These are phyloP conservation scores for Blastomyces silverae DNA, from an alignment of 2,329 filamentous ascomycete genomes.

Conservation along the genomic window DNA sequence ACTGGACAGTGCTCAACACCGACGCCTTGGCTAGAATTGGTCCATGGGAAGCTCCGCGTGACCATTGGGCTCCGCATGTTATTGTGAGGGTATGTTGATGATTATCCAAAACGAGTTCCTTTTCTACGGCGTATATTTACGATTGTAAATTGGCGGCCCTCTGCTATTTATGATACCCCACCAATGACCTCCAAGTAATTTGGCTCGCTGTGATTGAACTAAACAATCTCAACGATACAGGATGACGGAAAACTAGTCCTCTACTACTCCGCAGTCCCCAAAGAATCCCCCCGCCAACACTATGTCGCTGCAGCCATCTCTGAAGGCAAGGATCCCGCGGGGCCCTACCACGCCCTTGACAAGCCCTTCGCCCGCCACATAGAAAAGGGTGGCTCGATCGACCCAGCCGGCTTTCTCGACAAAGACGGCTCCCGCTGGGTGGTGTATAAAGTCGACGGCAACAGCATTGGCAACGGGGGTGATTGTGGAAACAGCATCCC, in stretches of 20 bases:
- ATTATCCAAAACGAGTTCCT: not conserved
- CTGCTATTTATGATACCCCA: not conserved
- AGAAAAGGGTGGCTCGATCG: constrained; percentile 55
- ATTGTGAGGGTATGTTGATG: constrained; percentile 37
- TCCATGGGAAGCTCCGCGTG: constrained; percentile 49
- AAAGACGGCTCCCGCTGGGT: constrained; percentile 51
- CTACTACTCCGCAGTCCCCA: constrained; percentile 52
- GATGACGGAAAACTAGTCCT: constrained; percentile 51
- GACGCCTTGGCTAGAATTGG: constrained; percentile 51
- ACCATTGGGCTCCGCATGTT: constrained; percentile 59
- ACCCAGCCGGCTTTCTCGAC: constrained; percentile 55
- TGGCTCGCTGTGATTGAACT: not conserved
- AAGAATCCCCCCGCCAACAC: constrained; percentile 40
- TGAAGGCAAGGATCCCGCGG: constrained; percentile 35
- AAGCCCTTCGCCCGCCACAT: constrained; percentile 50
- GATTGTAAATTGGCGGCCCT: not conserved
- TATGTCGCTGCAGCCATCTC: constrained; percentile 55
- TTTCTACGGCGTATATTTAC: not conserved
- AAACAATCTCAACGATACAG: constrained; percentile 19
- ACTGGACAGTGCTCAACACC: constrained; percentile 45
- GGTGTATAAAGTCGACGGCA: constrained; percentile 61
- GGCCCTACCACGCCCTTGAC: constrained; percentile 48
- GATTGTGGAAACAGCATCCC: constrained; percentile 43
- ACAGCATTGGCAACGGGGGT: constrained; percentile 46
- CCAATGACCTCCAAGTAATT: not conserved